Evolutionary conservation across 1,284 basidiomycete species (phyloP).

Genomic region (Malassezia pachydermatis): DNA sequence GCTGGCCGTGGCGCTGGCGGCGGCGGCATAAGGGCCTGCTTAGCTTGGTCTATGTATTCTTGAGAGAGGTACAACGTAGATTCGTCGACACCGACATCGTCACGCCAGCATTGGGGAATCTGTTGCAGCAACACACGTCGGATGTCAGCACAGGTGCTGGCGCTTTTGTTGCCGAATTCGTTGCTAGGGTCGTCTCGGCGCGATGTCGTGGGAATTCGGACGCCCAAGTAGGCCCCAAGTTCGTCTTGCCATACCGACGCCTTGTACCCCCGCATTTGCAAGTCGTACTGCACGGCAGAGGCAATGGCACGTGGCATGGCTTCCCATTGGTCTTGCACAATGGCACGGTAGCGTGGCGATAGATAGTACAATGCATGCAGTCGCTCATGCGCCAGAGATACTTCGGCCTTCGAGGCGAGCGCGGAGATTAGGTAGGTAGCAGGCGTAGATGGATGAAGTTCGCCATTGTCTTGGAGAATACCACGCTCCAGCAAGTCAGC

Average conservation of each 20-base stretch:
- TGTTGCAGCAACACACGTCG: conserved; percentile 17
- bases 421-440: conserved; percentile 34
- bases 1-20: not conserved
- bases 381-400: conserved; percentile 35
- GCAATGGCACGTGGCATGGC: conserved; percentile 20
- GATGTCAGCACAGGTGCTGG: conserved; percentile 23
- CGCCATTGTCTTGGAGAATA: conserved; percentile 1
- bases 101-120: conserved; percentile 20
- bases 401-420: conserved; percentile 22
- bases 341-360: conserved; percentile 24
- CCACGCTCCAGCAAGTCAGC: conserved; percentile 21
- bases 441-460: not conserved
- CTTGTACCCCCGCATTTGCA: conserved; percentile 34
- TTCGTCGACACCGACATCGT: conserved; percentile 13
- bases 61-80: not conserved
- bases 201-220: conserved; percentile 10
- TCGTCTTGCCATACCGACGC: conserved; percentile 35
- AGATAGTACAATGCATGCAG: conserved; percentile 41
- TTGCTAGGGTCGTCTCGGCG: conserved; percentile 18
- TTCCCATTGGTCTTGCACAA: conserved; percentile 21
- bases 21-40: not conserved
- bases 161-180: conserved; percentile 33
- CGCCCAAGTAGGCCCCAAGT: conserved; percentile 40
- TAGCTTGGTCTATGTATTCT: not conserved
- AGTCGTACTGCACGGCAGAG: conserved; percentile 31